Evolutionary conservation across 306 rosid genomes (phyloP), one percentile per base, ranked within the genome.

Genomic region (Lupinus albus): DNA sequence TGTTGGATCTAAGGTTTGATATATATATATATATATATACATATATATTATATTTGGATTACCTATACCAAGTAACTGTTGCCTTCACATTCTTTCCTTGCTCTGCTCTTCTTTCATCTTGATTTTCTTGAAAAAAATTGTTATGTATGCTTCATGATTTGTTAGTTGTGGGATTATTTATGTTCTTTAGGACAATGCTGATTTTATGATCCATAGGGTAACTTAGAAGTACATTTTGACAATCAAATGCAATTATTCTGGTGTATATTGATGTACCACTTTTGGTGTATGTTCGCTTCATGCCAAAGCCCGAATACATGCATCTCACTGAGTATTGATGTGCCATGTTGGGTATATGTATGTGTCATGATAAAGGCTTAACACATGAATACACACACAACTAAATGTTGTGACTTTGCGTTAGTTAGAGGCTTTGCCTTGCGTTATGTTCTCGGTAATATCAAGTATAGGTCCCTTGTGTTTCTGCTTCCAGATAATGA

Each of bases 351-450:
- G 53, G 3, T 44, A 28, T 68, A 54, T 54, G 55, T 32, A 7
- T 16, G 55, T 8, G 12, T 70, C 74, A 45, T 56, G 66, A 13
- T 57, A 57, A 58, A 46, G 14, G 21, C 21, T 70, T 45, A 33
- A 57, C 11, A 67, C 25, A 33, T 11, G 6, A 12, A 15, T 25
- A 38, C 38, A 42, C n/a, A 41, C 13, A 11, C 5, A 39, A 39
- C 2, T 9, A 8, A 39, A 8, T 9, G 45, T 39, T 39, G 12
- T 39, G n/a, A 39, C 4, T 39, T 39, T 39, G 45, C 3, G 2
- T 39, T 39, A 39, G 12, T 1, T 39, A 1, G n/a, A 39, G 45
- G 10, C 45, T 39, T 39, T 39, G 45, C 3, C 12, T 39, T 39
- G 45, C 10, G 45, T 9, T 39, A 39, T 39, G 45, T 39, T 39